Evolutionary conservation across 441 rosid species (phyloP).

Genomic region (Gossypium lobatum): DNA sequence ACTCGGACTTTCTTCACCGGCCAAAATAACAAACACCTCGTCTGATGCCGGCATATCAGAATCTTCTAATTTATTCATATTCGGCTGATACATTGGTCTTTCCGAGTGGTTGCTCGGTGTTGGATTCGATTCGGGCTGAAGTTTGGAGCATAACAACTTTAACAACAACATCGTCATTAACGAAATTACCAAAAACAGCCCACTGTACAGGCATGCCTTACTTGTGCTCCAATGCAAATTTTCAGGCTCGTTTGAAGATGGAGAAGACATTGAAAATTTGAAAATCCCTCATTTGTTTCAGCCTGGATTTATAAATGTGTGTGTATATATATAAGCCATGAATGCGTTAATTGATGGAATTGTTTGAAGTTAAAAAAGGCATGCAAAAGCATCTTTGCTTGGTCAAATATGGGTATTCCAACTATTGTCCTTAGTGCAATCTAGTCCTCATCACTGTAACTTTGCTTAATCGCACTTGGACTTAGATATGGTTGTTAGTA

Average conservation of each 20-base stretch:
- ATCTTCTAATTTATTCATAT: background rate
- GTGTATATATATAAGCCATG: background rate
- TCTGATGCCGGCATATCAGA: background rate
- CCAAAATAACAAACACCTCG: conserved; percentile 19
- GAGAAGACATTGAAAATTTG: background rate
- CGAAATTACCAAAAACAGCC: background rate
- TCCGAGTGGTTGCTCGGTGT: background rate
- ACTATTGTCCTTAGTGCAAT: background rate
- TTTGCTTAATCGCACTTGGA: too few relatives aligned
- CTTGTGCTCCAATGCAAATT: background rate
- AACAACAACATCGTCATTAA: background rate
- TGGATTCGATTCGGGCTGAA: background rate
- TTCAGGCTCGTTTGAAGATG: background rate
- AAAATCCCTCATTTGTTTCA: background rate
- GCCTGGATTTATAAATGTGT: background rate
- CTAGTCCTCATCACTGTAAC: background rate
- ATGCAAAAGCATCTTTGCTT: background rate
- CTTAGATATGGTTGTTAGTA: too few relatives aligned
- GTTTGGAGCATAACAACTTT: background rate
- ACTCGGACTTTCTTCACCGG: conserved; percentile 16
- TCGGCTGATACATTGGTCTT: background rate
- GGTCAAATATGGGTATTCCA: background rate
- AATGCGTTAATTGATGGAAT: background rate
- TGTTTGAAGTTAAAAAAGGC: background rate
- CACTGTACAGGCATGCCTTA: background rate